phyloP scores from a whole-genome alignment of 176 grass and related monocot genomes.

The Cocos nucifera region DNA sequence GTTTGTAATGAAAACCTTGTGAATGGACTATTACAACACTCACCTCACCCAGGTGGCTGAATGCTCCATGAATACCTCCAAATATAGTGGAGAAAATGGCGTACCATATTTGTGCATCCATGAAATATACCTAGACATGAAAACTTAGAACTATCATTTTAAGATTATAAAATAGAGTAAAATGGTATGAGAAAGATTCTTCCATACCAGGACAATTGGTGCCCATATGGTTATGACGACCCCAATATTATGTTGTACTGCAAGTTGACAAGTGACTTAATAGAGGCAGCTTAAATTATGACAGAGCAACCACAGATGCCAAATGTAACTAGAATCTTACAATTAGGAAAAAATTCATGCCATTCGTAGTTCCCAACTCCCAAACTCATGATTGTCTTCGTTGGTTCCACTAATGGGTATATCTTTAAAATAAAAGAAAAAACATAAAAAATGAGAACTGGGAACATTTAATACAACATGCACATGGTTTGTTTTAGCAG shows the following conservation, averaged over 20 bases:
- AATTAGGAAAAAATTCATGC: slow-evolving; percentile 93
- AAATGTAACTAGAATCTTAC: slow-evolving; percentile 32
- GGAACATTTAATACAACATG: neutral
- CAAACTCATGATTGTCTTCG: slow-evolving; percentile 64
- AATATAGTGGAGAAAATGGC: slow-evolving; percentile 95
- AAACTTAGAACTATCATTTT: neutral
- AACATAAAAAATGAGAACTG: neutral
- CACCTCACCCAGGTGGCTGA: slow-evolving; percentile 95
- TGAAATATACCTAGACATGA: slow-evolving; percentile 78
- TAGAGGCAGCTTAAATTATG: no score
- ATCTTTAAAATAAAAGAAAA: slow-evolving; percentile 38
- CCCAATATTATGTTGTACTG: slow-evolving; percentile 89
- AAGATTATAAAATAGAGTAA: neutral
- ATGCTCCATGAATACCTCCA: slow-evolving; percentile 83
- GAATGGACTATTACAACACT: slow-evolving; percentile 3
- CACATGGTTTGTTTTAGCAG: neutral
- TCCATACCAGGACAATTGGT: slow-evolving; percentile 80
- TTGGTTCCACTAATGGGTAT: slow-evolving; percentile 76
- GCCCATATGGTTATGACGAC: slow-evolving; percentile 88
- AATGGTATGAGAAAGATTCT: neutral
- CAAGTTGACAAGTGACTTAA: slow-evolving; percentile 10
- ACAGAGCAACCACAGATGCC: no score
- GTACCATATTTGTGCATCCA: slow-evolving; percentile 99
- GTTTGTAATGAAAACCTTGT: no score
- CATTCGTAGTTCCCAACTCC: slow-evolving; percentile 56